A percentile compares a stretch with the other conserved stretches of the same genome.
phyloP scores from a whole-genome alignment of 306 rosid species.

The Oxytropis ochrocephala region DNA sequence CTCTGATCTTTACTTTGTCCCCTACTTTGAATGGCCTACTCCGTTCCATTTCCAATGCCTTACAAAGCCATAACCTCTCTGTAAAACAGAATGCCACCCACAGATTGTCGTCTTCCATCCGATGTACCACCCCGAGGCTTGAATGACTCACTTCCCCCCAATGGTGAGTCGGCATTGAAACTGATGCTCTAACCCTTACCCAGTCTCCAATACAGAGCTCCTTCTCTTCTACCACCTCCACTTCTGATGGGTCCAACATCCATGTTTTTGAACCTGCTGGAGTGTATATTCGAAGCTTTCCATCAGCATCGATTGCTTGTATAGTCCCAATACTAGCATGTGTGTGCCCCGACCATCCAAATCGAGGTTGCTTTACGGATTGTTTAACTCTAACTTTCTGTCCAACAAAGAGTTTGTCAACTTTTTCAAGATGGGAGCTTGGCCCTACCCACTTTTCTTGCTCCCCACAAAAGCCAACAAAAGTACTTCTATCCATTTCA shows the following conservation, averaged over 20 bases:
- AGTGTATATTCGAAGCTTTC: slow-evolving; percentile 83
- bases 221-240: slow-evolving; percentile 65
- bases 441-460: slow-evolving; percentile 95
- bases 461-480: slow-evolving; percentile 86
- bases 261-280: slow-evolving; percentile 87
- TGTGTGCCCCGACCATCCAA: slow-evolving; percentile 94
- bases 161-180: slow-evolving; percentile 83
- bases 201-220: slow-evolving; percentile 82
- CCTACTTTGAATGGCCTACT: slow-evolving; percentile 67
- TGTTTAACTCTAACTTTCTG: slow-evolving; percentile 74
- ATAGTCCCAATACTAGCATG: slow-evolving; percentile 69
- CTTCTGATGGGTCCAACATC: slow-evolving; percentile 98
- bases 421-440: slow-evolving; percentile 60
- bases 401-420: slow-evolving; percentile 63
- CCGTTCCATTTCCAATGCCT: slow-evolving; percentile 74
- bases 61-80: slow-evolving; percentile 90
- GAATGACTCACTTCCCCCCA: slow-evolving; percentile 96
- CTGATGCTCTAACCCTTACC: slow-evolving; percentile 74
- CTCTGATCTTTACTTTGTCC: slow-evolving; percentile 83
- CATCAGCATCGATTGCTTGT: slow-evolving; percentile 89
- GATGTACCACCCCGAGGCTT: slow-evolving; percentile 85
- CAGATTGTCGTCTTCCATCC: slow-evolving; percentile 78
- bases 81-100: slow-evolving; percentile 80
- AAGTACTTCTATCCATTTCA: slow-evolving; percentile 64
- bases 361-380: slow-evolving; percentile 71